These are phyloP conservation scores for Candolleomyces efflorescens DNA, from an alignment of 768 basidiomycete genomes.

Conservation along the genomic window DNA sequence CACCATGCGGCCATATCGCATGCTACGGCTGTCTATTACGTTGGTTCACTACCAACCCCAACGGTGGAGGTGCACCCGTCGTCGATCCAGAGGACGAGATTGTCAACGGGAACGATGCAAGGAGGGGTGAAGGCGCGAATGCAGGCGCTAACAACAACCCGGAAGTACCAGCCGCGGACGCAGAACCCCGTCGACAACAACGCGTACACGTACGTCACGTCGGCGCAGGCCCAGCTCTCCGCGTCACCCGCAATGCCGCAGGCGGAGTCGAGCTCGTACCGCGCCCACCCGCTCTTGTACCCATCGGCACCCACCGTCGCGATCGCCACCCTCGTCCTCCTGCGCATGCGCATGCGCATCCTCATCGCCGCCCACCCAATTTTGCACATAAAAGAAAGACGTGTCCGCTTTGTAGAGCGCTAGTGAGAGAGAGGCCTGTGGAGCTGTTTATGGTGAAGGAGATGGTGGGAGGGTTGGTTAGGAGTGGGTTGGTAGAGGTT, in stretches of 20 bases:
- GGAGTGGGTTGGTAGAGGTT: constrained; percentile 47
- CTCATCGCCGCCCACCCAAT: constrained; percentile 37
- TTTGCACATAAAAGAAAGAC: constrained; percentile 58
- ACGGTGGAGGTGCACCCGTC: constrained; percentile 19
- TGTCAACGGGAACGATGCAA: constrained; percentile 36
- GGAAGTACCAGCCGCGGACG: too few relatives aligned
- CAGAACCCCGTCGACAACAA: too few relatives aligned
- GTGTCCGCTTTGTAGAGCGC: constrained; percentile 71
- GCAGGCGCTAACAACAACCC: too few relatives aligned
- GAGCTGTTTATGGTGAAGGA: constrained; percentile 71
- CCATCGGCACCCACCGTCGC: too few relatives aligned
- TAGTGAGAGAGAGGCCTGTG: constrained; percentile 55
- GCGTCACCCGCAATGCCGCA: too few relatives aligned
- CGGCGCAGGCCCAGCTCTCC: too few relatives aligned
- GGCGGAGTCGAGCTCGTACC: too few relatives aligned
- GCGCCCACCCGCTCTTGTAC: too few relatives aligned
- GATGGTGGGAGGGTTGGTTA: constrained; percentile 49
- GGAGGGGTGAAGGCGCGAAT: too few relatives aligned
- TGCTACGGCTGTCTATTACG: constrained; percentile 69
- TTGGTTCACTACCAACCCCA: constrained; percentile 61
- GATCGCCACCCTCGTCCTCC: background rate
- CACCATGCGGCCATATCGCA: constrained; percentile 72
- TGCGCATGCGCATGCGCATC: background rate
- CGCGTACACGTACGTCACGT: too few relatives aligned
- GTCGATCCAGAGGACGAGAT: constrained; percentile 15